These are phyloP conservation scores for Microcera coccophila DNA, from an alignment of 2,329 filamentous ascomycete species.

Conservation along the genomic window DNA sequence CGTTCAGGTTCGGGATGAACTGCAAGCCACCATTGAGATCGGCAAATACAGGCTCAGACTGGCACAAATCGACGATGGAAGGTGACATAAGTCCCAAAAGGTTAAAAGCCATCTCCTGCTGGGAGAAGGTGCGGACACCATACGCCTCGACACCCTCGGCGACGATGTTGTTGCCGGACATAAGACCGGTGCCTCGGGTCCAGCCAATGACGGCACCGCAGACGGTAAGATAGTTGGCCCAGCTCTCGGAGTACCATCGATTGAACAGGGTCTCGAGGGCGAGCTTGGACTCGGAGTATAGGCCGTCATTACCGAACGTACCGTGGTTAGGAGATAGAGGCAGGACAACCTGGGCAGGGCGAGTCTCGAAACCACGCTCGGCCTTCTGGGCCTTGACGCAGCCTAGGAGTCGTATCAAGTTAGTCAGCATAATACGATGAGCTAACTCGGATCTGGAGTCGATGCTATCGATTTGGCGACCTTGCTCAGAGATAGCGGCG, in stretches of 20 bases:
- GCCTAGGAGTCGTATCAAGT: conserved; percentile 86
- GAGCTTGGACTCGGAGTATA: conserved; percentile 98
- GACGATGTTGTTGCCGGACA: conserved; percentile 96
- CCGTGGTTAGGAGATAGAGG: conserved; percentile 97
- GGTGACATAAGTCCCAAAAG: conserved; percentile 93
- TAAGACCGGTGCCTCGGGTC: conserved; percentile 97
- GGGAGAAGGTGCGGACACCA: conserved; percentile 95
- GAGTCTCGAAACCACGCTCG: conserved; percentile 83
- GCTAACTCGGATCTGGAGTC: conserved; percentile 97
- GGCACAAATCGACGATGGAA: conserved; percentile 89
- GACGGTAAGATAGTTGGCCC: conserved; percentile 95
- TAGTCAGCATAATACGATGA: conserved; percentile 98
- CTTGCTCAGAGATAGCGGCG: conserved; percentile 95
- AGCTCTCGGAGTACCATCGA: conserved; percentile 95
- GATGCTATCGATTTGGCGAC: conserved; percentile 92
- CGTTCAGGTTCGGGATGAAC: conserved; percentile 93
- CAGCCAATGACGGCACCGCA: conserved; percentile 98
- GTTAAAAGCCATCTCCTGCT: conserved; percentile 99
- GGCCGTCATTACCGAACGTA: conserved; percentile 94
- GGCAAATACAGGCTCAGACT: conserved; percentile 91
- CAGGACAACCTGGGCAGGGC: conserved; percentile 92
- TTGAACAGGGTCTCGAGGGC: conserved; percentile 97
- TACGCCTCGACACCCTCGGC: conserved; percentile 95
- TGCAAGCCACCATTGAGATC: conserved; percentile 97
- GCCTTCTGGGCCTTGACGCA: conserved; percentile 88